Evolutionary conservation across 495 filamentous ascomycete genomes (phyloP), one percentile per base, ranked within the genome.

Genomic region (Penicillium herquei): DNA sequence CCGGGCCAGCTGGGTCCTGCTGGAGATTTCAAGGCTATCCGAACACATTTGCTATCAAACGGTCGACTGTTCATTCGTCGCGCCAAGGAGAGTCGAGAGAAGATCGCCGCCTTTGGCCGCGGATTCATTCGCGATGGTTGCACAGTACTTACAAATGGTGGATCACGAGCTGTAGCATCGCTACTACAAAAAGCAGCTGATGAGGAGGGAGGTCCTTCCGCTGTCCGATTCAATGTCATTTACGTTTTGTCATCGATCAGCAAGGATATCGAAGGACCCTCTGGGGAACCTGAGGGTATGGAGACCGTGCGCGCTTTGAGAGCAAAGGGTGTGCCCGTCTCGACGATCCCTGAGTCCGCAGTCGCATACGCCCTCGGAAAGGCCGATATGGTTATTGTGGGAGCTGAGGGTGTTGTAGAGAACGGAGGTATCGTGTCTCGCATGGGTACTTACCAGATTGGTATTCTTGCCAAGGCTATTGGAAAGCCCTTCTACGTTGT

Each of bases 371-470:
- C 88, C n/a, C 84, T 98, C 55, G 82, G 80, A n/a, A 88, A 87
- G 69, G 81, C 91, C 9, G 82, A 88, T 63, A 81, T 92, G 61
- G 86, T 93, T 0, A 85, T 98, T 46, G 89, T 95, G 12, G 94
- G 94, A 46, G 90, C 92, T n/a, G 94, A 98, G 61, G 91, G 89
- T 44, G 90, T 97, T 16, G 89, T 94, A 39, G 90, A 95, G 62
- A 95, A 97, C 69, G 94, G 94, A 14, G 92, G 93, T 26, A 86
- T 97, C 52, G 89, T 98, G 56, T 91, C 85, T 39, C 77, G 92
- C 45, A 81, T 98, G 78, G 94, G 94, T 18, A 97, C 94, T 6
- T 91, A 89, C 58, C 94, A 97, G 74, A 84, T 98, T 48, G 92
- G 90, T 0, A 72, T 89, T 45, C 76, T 96, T 45, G 90, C 91